A percentile compares a stretch with the other conserved stretches of the same genome.
These are phyloP conservation scores for Thalassiosira ordinaria DNA, from an alignment of 352 stramenopile genomes.

Conservation along the genomic window DNA sequence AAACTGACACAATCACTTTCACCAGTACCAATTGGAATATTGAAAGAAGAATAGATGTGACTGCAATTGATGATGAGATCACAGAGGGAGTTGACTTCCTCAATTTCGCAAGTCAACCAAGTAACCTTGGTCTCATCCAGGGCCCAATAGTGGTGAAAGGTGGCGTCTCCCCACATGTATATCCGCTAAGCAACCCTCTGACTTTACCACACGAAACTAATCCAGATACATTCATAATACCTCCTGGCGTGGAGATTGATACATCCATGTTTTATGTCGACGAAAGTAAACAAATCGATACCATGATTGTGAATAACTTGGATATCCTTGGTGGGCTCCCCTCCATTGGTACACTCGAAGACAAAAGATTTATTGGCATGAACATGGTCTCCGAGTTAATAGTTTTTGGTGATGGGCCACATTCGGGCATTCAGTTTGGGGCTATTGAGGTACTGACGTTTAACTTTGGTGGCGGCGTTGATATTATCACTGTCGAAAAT, in stretches of 20 bases:
- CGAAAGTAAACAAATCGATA: conserved; percentile 53
- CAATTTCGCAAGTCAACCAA: conserved; percentile 55
- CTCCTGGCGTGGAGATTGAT: conserved; percentile 32
- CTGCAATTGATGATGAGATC: conserved; percentile 48
- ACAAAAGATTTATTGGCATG: conserved; percentile 40
- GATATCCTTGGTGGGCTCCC: conserved; percentile 29
- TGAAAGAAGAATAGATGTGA: conserved; percentile 28
- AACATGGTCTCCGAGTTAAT: conserved; percentile 48
- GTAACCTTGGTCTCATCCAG: conserved; percentile 49
- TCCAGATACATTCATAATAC: conserved; percentile 23
- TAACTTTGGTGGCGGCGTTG: conserved; percentile 42
- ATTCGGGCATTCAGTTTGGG: conserved; percentile 41
- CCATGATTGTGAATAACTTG: conserved; percentile 52
- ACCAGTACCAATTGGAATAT: conserved; percentile 29
- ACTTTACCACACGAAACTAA: conserved; percentile 49
- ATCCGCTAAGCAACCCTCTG: conserved; percentile 26
- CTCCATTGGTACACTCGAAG: conserved; percentile 33
- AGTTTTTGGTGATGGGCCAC: conserved; percentile 20
- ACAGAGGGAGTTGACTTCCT: conserved; percentile 55
- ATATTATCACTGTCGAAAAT: conserved; percentile 45
- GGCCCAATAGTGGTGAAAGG: conserved; percentile 45
- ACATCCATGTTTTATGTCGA: conserved; percentile 21
- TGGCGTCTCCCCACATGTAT: conserved; percentile 31
- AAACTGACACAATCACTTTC: conserved; percentile 29
- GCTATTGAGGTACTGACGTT: conserved; percentile 50